These are phyloP conservation scores for Sphaerulina vaccinii DNA, from an alignment of 2,329 filamentous ascomycete species.

Conservation along the genomic window DNA sequence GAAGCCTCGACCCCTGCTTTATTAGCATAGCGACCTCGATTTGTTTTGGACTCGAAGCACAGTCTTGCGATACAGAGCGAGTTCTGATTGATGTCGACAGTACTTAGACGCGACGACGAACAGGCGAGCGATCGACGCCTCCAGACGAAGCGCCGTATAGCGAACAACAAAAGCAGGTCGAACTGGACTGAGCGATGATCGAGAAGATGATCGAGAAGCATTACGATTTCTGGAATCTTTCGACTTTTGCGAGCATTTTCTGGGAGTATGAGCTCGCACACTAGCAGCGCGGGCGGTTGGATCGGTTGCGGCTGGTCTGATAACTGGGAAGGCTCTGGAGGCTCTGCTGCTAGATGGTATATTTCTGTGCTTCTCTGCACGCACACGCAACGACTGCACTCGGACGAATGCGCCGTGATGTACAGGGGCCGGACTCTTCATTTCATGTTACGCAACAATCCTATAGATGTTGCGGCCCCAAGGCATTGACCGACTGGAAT, in stretches of 20 bases:
- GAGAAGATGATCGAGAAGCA: background rate
- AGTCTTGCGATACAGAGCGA: background rate
- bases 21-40: constrained; percentile 14
- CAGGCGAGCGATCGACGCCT: background rate
- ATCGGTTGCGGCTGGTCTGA: background rate
- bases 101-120: background rate
- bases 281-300: background rate
- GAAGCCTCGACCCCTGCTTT: background rate
- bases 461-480: constrained; percentile 8
- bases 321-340: background rate
- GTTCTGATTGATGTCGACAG: constrained; percentile 5
- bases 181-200: background rate
- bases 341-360: background rate
- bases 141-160: background rate
- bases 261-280: background rate
- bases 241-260: background rate
- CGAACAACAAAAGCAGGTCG: constrained; percentile 1
- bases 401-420: background rate
- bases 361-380: background rate
- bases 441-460: constrained; percentile 4
- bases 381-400: background rate
- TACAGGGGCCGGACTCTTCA: background rate
- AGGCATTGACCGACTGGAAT: constrained; percentile 3
- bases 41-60: constrained; percentile 1
- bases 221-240: background rate